These are phyloP conservation scores for Axilococcus clingmanii DNA, from an alignment of 139 green algal species.

Conservation along the genomic window DNA sequence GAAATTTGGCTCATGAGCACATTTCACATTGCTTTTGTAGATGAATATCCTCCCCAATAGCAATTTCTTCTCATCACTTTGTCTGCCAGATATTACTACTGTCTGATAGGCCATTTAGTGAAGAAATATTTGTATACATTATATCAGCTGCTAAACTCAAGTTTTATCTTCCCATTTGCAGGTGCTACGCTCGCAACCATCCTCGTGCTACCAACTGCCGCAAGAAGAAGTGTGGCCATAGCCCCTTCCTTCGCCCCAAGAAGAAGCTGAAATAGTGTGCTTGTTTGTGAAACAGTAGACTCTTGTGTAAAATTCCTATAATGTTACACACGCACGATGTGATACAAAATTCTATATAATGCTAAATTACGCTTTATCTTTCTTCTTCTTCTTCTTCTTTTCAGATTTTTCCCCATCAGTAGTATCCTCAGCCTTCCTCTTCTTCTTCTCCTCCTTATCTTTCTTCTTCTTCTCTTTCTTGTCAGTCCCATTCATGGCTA, in stretches of 20 bases:
- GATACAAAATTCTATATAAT: too few relatives aligned
- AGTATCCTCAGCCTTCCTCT: constrained; percentile 32
- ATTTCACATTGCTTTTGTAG: constrained; percentile 4
- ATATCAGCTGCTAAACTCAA: neutral
- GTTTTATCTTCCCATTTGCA: constrained; percentile 27
- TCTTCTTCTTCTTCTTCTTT: constrained; percentile 50
- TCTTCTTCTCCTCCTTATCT: constrained; percentile 8
- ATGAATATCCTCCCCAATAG: constrained; percentile 41
- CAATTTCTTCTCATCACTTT: constrained; percentile 32
- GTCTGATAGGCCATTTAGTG: too few relatives aligned
- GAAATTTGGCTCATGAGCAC: constrained; percentile 30
- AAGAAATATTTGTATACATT: too few relatives aligned
- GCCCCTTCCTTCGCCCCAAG: constrained; percentile 79
- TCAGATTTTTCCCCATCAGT: constrained; percentile 1
- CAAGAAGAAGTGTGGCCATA: constrained; percentile 91
- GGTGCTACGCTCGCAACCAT: constrained; percentile 99
- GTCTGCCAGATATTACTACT: constrained; percentile 2
- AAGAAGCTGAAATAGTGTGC: constrained; percentile 75
- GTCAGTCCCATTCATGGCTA: constrained; percentile 25
- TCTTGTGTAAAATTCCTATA: too few relatives aligned
- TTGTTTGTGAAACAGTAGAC: too few relatives aligned
- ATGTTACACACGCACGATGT: too few relatives aligned
- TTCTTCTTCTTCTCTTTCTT: constrained; percentile 36
- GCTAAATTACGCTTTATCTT: too few relatives aligned
- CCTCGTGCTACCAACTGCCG: constrained; percentile 95